Evolutionary conservation across 2,329 filamentous ascomycete species (phyloP).

Genomic region (Neopestalotiopsis clavispora): DNA sequence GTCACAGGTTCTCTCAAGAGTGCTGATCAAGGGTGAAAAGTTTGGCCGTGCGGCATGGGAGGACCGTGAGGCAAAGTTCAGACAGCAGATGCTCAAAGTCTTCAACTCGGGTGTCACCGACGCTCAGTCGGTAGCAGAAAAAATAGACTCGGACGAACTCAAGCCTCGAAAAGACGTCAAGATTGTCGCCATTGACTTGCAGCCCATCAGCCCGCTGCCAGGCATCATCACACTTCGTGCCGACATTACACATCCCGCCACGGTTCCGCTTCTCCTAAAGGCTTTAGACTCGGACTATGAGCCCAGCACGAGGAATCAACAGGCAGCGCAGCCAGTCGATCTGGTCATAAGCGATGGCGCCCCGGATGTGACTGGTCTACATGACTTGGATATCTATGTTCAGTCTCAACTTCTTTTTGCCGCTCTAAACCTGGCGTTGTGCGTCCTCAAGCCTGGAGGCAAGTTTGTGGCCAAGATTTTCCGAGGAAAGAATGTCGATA

Average conservation of each 20-base stretch:
- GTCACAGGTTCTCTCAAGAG: slow-evolving; percentile 94
- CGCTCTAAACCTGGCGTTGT: slow-evolving; percentile 89
- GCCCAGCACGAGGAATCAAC: slow-evolving; percentile 46
- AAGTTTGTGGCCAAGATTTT: slow-evolving; percentile 99
- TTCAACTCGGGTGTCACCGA: slow-evolving; percentile 40
- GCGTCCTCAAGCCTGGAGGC: slow-evolving; percentile 88
- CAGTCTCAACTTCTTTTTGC: slow-evolving; percentile 95
- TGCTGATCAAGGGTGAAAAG: slow-evolving; percentile 90
- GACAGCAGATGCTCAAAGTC: slow-evolving; percentile 63
- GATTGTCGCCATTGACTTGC: slow-evolving; percentile 94
- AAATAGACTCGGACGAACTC: slow-evolving; percentile 30
- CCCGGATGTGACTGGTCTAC: slow-evolving; percentile 93
- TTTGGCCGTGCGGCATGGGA: slow-evolving; percentile 88
- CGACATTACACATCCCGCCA: slow-evolving; percentile 96
- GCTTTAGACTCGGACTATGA: slow-evolving; percentile 79
- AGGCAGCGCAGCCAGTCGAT: slow-evolving; percentile 80
- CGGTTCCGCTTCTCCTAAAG: slow-evolving; percentile 84
- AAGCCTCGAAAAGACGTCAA: slow-evolving; percentile 74
- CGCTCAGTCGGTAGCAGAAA: slow-evolving; percentile 23
- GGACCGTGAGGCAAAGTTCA: slow-evolving; percentile 74
- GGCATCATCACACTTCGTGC: slow-evolving; percentile 92
- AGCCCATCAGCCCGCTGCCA: slow-evolving; percentile 92
- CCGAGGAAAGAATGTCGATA: slow-evolving; percentile 89
- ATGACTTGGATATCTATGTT: slow-evolving; percentile 98
- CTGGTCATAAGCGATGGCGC: slow-evolving; percentile 95